phyloP scores from a whole-genome alignment of 1,139 yeast species.

The Yamadazyma atmosphaerica region DNA sequence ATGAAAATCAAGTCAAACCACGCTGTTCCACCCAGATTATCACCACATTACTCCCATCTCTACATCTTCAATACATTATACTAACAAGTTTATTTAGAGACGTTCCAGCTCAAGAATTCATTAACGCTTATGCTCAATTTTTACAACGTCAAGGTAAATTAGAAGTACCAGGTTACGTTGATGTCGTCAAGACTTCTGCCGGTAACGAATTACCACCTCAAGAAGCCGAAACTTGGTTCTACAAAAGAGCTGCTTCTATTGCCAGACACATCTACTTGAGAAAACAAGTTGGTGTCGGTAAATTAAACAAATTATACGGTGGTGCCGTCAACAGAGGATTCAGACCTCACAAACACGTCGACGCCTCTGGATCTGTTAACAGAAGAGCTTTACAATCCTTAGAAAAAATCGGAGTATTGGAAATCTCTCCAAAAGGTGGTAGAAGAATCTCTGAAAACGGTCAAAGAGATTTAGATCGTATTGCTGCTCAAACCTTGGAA shows the following conservation, averaged over 20 bases:
- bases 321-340: conserved; percentile 99
- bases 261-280: conserved; percentile 99
- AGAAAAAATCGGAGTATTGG: conserved; percentile 97
- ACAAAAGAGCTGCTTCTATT: conserved; percentile 99
- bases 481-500: conserved; percentile 98
- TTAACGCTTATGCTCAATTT: conserved; percentile 99
- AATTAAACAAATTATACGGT: conserved; percentile 98
- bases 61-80: conserved; percentile 12
- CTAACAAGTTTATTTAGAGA: conserved; percentile 61
- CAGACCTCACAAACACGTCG: conserved; percentile 98
- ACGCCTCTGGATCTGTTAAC: conserved; percentile 99
- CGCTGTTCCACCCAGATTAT: not conserved
- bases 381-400: conserved; percentile 97
- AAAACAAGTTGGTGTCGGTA: conserved; percentile 99
- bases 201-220: conserved; percentile 99
- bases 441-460: conserved; percentile 99
- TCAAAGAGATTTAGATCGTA: conserved; percentile 99
- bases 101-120: conserved; percentile 99
- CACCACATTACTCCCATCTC: not conserved
- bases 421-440: conserved; percentile 97
- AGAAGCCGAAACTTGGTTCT: conserved; percentile 99
- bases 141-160: conserved; percentile 99
- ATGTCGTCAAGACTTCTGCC: conserved; percentile 97
- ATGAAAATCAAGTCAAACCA: not conserved
- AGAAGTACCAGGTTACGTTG: conserved; percentile 99